Evolutionary conservation across 371 early-diverging fungal species (phyloP), one percentile per base, ranked within the genome.

Genomic region (Rhizopus microsporus): DNA sequence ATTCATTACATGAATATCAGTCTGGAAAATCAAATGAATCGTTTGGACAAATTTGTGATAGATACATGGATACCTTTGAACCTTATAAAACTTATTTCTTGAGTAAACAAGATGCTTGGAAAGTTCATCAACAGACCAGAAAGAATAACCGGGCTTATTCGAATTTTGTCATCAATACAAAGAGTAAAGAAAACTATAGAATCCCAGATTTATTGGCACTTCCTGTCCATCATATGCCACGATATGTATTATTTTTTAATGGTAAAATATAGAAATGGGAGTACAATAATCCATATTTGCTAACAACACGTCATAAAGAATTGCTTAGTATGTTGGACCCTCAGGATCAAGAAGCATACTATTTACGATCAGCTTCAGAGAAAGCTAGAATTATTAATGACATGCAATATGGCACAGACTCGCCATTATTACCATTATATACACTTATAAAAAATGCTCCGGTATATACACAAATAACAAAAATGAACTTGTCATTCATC

Each of bases 371-470:
- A 35, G 59, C 60, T 2, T 23, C 40, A 15, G 46, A 52, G 3
- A 66, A 58, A 42, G 54, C 54, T 5, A 40, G 16, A 38, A 60
- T 39, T 31, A 61, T 61, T 16, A 62, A 59, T 47, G 40, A 55
- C 12, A 62, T 67, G 67, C 35, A 57, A 30, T 67, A 71, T 72
- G 71, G 74, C 62, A 32, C 62, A 59, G 47, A 73, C 17, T 58
- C 67, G 0, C 57, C 60, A 7, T 13, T 56, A 15, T 43, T 67
- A 7, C 57, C 63, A 37, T 45, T 78, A n/a, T 71, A 65, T 35
- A 67, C 63, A 35, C 67, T 72, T 32, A 69, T 78, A 56, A 71
- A 72, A 49, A 62, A 68, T 16, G 65, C 67, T 7, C 79, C 76
- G 34, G 77, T 77, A 77, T 50, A 65, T 39, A 13, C 37, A 50